These are phyloP conservation scores for Rossbeevera mucosa DNA, from an alignment of 768 basidiomycete species.

Conservation along the genomic window DNA sequence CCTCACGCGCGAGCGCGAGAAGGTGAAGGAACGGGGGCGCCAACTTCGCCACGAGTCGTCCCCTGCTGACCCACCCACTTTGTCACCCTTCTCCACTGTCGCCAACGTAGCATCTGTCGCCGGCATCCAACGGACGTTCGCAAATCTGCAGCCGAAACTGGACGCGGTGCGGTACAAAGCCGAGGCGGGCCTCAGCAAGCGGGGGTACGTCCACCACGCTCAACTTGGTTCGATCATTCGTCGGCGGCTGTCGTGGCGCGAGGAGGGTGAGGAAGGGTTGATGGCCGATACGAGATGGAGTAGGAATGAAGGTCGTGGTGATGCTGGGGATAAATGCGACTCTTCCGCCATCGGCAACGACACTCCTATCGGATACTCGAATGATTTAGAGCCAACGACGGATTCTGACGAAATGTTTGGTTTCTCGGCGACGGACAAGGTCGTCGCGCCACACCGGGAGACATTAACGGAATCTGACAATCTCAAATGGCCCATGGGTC, in stretches of 20 bases:
- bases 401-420: conserved; percentile 5
- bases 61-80: background rate
- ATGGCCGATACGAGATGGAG: conserved; percentile 35
- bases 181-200: conserved; percentile 58
- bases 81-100: background rate
- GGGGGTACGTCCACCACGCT: conserved; percentile 50
- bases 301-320: background rate
- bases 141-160: conserved; percentile 42
- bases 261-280: conserved; percentile 36
- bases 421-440: conserved; percentile 12
- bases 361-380: conserved; percentile 12
- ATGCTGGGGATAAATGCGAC: background rate
- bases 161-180: conserved; percentile 68
- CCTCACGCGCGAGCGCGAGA: conserved; percentile 27
- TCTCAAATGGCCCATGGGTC: conserved; percentile 57
- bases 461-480: conserved; percentile 36
- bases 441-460: conserved; percentile 8
- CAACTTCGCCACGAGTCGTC: background rate
- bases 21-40: background rate
- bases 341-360: conserved; percentile 6
- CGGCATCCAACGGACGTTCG: conserved; percentile 43
- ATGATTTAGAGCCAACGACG: conserved; percentile 19
- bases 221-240: conserved; percentile 16
- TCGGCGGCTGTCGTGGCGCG: conserved; percentile 19
- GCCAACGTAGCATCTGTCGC: conserved; percentile 32